A percentile compares a stretch with the other conserved stretches of the same genome.
These are phyloP conservation scores for Volvox carteri DNA, from an alignment of 163 green algal genomes.

Conservation along the genomic window DNA sequence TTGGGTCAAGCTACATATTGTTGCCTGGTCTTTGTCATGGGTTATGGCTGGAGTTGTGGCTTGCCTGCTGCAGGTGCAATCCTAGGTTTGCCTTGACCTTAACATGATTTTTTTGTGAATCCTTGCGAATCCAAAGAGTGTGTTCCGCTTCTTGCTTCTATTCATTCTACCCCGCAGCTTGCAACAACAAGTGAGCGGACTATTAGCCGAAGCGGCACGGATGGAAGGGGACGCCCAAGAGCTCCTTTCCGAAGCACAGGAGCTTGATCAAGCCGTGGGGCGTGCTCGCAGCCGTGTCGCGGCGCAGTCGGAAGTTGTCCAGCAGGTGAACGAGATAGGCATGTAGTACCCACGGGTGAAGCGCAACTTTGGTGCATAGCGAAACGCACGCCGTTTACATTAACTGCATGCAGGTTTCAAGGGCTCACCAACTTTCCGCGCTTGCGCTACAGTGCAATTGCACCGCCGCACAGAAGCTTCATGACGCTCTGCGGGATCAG, in stretches of 20 bases:
- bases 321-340: too few relatives aligned
- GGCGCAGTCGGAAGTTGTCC: background rate
- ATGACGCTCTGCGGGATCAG: slow-evolving; percentile 25
- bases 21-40: too few relatives aligned
- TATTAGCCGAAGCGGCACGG: background rate
- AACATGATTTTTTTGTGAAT: too few relatives aligned
- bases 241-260: background rate
- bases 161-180: too few relatives aligned
- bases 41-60: too few relatives aligned
- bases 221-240: slow-evolving; percentile 25
- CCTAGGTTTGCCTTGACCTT: too few relatives aligned
- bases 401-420: slow-evolving; percentile 10
- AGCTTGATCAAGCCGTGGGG: background rate
- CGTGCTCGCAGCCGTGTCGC: background rate
- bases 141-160: too few relatives aligned
- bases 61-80: too few relatives aligned
- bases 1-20: too few relatives aligned
- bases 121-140: too few relatives aligned
- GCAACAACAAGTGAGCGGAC: slow-evolving; percentile 33
- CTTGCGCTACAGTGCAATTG: background rate
- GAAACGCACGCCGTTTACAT: background rate
- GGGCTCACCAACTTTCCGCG: slow-evolving; percentile 11
- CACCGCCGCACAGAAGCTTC: background rate
- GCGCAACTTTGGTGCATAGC: background rate
- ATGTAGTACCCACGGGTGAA: too few relatives aligned